These are phyloP conservation scores for Priceomyces melissophilus DNA, from an alignment of 805 yeast genomes.

Conservation along the genomic window DNA sequence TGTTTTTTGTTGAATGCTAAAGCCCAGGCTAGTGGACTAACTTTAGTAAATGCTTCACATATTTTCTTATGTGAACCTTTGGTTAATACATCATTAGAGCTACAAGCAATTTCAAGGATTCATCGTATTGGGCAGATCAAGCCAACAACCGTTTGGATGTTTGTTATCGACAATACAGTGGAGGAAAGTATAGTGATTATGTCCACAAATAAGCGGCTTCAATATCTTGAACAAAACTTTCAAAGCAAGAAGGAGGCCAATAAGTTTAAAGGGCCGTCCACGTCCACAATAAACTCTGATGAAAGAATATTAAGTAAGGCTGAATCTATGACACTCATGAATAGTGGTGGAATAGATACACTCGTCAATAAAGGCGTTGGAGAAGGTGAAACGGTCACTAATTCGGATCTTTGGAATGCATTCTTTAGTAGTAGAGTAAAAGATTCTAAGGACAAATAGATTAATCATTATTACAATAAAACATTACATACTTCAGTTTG, in stretches of 20 bases:
- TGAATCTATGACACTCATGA: slow-evolving; percentile 53
- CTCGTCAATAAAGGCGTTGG: slow-evolving; percentile 39
- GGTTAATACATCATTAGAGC: slow-evolving; percentile 79
- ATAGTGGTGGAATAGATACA: slow-evolving; percentile 48
- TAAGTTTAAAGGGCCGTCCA: slow-evolving; percentile 2
- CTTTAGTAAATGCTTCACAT: slow-evolving; percentile 88
- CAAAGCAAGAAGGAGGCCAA: slow-evolving; percentile 3
- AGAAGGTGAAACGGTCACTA: slow-evolving; percentile 59
- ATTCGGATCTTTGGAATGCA: slow-evolving; percentile 60
- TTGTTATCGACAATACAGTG: slow-evolving; percentile 76
- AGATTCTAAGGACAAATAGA: background rate
- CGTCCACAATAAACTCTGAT: slow-evolving; percentile 17
- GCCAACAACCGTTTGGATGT: slow-evolving; percentile 89
- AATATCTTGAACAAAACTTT: slow-evolving; percentile 26
- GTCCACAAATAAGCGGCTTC: slow-evolving; percentile 58
- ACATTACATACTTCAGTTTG: background rate
- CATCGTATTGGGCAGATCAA: slow-evolving; percentile 87
- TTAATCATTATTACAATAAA: no score
- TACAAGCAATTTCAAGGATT: slow-evolving; percentile 89
- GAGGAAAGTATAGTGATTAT: slow-evolving; percentile 82
- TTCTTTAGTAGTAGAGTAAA: slow-evolving; percentile 41
- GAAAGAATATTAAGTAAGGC: slow-evolving; percentile 36
- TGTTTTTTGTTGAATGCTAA: slow-evolving; percentile 84
- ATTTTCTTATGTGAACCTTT: slow-evolving; percentile 91
- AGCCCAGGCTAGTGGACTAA: slow-evolving; percentile 87